Percentiles rank a stretch among this genome's conserved stretches.
phyloP scores from a whole-genome alignment of 257 asterid genomes.

The Nicotiana noctiflora region DNA sequence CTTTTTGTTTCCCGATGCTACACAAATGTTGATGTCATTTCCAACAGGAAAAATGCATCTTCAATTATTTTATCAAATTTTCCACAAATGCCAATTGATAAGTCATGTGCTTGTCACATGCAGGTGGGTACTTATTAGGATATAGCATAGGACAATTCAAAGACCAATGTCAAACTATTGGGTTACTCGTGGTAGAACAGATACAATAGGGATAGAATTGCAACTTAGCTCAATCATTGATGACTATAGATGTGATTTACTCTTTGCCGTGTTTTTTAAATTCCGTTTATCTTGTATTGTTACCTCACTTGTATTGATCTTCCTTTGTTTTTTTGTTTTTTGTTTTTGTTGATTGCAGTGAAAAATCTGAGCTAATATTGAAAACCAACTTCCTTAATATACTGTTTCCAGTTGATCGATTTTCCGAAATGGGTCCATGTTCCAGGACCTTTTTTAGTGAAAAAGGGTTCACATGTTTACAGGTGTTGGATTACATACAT shows the following conservation, averaged over 20 bases:
- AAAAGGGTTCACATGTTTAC: constrained; percentile 76
- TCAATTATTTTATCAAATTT: too few relatives aligned
- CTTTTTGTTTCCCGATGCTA: neutral
- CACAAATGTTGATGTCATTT: neutral
- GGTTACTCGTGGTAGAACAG: neutral
- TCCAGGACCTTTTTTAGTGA: constrained; percentile 78
- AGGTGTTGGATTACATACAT: constrained; percentile 64
- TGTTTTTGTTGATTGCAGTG: constrained; percentile 45
- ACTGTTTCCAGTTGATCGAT: constrained; percentile 87
- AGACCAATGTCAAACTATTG: neutral
- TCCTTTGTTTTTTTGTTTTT: neutral
- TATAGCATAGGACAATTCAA: neutral
- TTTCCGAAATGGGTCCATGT: constrained; percentile 83
- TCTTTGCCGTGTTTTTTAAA: neutral
- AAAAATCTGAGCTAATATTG: constrained; percentile 63
- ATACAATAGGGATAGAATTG: neutral
- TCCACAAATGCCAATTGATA: neutral
- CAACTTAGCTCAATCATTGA: neutral
- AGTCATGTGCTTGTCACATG: neutral
- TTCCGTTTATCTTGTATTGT: neutral
- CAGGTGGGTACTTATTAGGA: neutral
- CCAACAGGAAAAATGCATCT: neutral
- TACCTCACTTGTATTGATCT: neutral
- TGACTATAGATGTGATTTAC: neutral
- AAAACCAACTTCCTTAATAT: constrained; percentile 74